Percentiles rank a stretch among this genome's conserved stretches.
Evolutionary conservation across 176 grass and related monocot species (phyloP).

Genomic region (Tillandsia leiboldiana): DNA sequence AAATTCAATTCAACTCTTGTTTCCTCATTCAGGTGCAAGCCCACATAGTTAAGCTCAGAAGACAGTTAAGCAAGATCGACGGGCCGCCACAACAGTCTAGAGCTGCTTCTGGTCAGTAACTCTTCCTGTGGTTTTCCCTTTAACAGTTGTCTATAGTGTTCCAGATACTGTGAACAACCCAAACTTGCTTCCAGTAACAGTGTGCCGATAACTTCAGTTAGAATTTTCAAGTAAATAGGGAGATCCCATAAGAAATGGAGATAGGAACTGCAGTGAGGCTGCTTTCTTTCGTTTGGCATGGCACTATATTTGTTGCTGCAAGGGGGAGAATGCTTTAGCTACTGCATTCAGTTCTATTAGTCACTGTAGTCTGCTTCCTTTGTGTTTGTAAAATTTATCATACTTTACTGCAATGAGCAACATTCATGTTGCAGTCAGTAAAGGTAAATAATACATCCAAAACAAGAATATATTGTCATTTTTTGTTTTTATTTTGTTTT

Average conservation of each 20-base stretch:
- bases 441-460: too few species aligned
- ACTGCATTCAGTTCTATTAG: neutral
- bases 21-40: constrained; percentile 57
- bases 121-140: neutral
- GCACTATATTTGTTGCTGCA: neutral
- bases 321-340: neutral
- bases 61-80: constrained; percentile 86
- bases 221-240: neutral
- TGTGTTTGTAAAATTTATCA: neutral
- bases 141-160: neutral
- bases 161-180: neutral
- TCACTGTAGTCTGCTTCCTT: neutral
- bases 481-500: too few species aligned
- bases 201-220: neutral
- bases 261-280: neutral
- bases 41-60: constrained; percentile 84
- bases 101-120: constrained; percentile 57
- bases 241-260: neutral
- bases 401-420: neutral
- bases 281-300: neutral
- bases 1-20: neutral
- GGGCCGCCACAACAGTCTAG: constrained; percentile 61
- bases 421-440: neutral
- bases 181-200: neutral
- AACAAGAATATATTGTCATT: too few species aligned